Base-by-base conservation (phyloP, 305 asterid genomes). In the Fraxinus xanthoxyloides region DNA sequence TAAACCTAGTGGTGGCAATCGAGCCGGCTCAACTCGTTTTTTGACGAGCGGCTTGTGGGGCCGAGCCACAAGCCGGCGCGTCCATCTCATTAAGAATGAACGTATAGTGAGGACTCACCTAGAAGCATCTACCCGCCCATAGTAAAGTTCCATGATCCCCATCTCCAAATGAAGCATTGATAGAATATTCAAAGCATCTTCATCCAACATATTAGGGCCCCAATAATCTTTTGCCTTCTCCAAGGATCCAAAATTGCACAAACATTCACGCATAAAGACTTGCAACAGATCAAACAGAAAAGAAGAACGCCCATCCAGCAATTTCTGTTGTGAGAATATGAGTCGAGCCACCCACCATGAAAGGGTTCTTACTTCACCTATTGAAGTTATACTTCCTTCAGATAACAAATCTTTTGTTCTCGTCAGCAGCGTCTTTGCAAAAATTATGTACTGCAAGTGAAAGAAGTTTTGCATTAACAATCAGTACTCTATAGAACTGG, bases 271-370 rank as follows among this genome's bases (percentile, higher is more conserved):
- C 76, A 75, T 87, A 83, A 56, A 88, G 10, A 94, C 98, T 90
- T 94, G 97, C 86, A 93, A 85, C 80, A 91, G 86, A 86, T 96
- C 95, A 84, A 90, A 96, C 84, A 94, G 88, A 84, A 83, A 83
- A 28, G 99, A 94, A 7, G 98, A 92, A 23, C 87, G 97, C 48
- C 86, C 97, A 84, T 90, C 96, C 89, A 96, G 87, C 88, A 96
- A 78, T 80, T 86, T 94, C 92, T 96, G 98, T 81, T 96, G 98
- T 87, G 92, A 38, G 91, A 91, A 91, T 67, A 94, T 79, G 86
- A 90, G 82, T 90, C 99, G 91, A 77, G 91, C 90, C 82, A 94
- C 83, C 99, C 99, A 96, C 99, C 98, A 94, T 30, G 95, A 77
- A 35, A 91, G 85, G 89, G 92, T 96, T 88, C 88, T 89, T 72